These are phyloP conservation scores for Persicaria maculosa DNA, from an alignment of 148 eudicot species.

Conservation along the genomic window DNA sequence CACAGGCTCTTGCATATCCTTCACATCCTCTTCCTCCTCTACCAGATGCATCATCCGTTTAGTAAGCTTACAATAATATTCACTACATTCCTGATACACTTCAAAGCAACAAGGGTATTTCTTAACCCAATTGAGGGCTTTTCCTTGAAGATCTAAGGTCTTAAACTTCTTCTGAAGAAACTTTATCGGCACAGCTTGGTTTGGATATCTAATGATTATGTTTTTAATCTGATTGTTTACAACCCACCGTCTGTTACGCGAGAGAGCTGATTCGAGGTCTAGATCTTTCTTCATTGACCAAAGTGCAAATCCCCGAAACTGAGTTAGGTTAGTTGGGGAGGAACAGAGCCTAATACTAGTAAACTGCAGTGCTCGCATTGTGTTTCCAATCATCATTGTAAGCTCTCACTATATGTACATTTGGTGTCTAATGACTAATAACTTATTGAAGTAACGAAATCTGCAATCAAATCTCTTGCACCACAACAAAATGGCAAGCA, in stretches of 20 bases:
- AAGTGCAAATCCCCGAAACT: conserved; percentile 43
- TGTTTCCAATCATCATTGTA: neutral
- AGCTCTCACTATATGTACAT: neutral
- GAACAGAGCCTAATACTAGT: conserved; percentile 2
- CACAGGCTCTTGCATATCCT: conserved; percentile 52
- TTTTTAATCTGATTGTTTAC: conserved; percentile 93
- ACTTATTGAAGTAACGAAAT: neutral
- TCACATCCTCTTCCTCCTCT: conserved; percentile 69
- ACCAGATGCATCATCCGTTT: conserved; percentile 69
- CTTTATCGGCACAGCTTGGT: conserved; percentile 48
- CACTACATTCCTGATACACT: conserved; percentile 44
- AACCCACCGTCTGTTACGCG: conserved; percentile 83
- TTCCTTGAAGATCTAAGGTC: conserved; percentile 84
- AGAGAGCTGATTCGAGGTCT: conserved; percentile 75
- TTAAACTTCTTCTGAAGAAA: conserved; percentile 89
- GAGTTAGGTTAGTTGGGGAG: conserved; percentile 1
- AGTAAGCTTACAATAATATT: conserved; percentile 53
- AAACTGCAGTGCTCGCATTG: neutral
- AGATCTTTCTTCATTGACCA: conserved; percentile 99
- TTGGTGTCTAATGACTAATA: neutral
- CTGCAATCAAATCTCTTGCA: neutral
- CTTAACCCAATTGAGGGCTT: conserved; percentile 85
- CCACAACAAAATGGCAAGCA: neutral
- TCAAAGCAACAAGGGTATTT: conserved; percentile 97
- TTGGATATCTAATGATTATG: conserved; percentile 60